Evolutionary conservation across 2,329 filamentous ascomycete genomes (phyloP), one percentile per base, ranked within the genome.

Genomic region (Colletotrichum liriopes): DNA sequence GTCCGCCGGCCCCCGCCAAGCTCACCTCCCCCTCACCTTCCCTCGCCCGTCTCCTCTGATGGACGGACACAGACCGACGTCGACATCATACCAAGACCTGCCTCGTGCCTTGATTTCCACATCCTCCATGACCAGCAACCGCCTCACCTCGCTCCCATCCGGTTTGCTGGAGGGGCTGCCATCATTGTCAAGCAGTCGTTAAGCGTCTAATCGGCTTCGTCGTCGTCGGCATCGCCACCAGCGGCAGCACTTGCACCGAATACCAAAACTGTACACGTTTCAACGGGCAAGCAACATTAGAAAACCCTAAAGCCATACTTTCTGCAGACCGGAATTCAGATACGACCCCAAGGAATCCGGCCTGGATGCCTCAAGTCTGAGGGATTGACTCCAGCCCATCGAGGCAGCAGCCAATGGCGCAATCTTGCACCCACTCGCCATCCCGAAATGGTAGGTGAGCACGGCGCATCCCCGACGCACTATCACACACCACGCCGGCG

Each of bases 41-140:
- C 14, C 35, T 49, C 35, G 18, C 45, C 29, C 52, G 51, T 35
- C 43, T 52, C 65, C 51, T 52, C 65, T 67, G 56, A 51, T 41
- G 12, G 43, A 59, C 52, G 32, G 26, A 35, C 43, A n/a, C 41
- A 6, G 43, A 59, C 14, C 60, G 59, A 43, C 29, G 52, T 41
- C 65, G 43, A 72, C 70, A 72, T 72, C 70, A 72, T 72, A 65
- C 70, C 70, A 72, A 70, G 65, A 39, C 45, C 20, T 43, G 29
- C 12, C 47, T 37, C 23, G 60, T 69, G 65, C 52, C 69, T 37
- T 72, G 58, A 32, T 69, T 69, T 59, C 65, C 49, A 47, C 49
- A 47, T 32, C 26, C 26, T 37, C 29, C 16, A 18, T 29, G 14
- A 26, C 43, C n/a, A 49, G 39, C 39, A 39, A 49, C 41, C 16